Base-by-base conservation (phyloP, 306 rosid genomes). In the Gastrolobium bilobum region DNA sequence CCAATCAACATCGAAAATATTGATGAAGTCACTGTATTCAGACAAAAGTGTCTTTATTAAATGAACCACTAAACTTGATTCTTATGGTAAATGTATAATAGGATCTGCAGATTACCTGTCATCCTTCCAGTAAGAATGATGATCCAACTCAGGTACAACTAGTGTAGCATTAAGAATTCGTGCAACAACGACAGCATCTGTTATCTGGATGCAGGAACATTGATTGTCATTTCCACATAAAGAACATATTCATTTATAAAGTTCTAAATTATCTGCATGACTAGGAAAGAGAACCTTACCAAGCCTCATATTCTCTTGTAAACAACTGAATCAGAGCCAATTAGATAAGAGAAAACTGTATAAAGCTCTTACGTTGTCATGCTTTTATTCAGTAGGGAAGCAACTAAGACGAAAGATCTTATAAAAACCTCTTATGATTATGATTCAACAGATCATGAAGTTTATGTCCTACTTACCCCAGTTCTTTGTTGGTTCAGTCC, bases 91-190 rank as follows among this genome's bases (percentile, higher is more conserved):
- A 62, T 42, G 33, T 11, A 37, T 39, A 59, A 85, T 44, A 59
- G 66, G 43, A 79, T 64, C 57, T 34, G 69, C 37, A 61, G 69
- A 71, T 68, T 75, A 93, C 99, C 99, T 96, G 70, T 89, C 92
- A 78, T 96, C 99, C 79, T 93, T 93, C 99, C 99, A 96, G 53
- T 20, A 96, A 40, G 99, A 96, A 84, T 91, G 86, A 83, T 91
- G 99, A 88, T 96, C 99, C 87, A 96, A 88, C 88, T 93, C 93
- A 44, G 99, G 99, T 46, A 96, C 97, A 51, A 96, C 99, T 37
- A 96, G 85, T 5, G 99, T 96, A 42, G 99, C 99, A 80, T 96
- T 96, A 67, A 96, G 94, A 89, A 96, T 96, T 30, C 97, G 92
- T 3, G 99, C 99, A 80, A 90, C 98, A 70, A 90, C 92, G 35